Conservation (phyloP, 306 rosid genomes). For the Comarum palustre region DNA sequence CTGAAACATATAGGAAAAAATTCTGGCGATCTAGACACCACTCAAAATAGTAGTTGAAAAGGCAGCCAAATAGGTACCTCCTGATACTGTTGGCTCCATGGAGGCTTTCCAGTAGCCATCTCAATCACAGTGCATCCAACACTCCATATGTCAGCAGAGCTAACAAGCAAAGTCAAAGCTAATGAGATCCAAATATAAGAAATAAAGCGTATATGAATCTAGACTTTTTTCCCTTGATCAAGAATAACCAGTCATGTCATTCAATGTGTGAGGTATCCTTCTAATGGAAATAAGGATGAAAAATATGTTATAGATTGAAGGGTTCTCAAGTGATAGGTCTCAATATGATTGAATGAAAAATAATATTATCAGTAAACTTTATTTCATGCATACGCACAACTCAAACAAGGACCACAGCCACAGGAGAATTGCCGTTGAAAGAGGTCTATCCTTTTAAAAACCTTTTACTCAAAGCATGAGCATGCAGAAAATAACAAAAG, state of each 20-base stretch:
- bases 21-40: neutral
- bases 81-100: constrained; percentile 95
- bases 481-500: neutral
- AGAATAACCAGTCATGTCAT: neutral
- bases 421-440: neutral
- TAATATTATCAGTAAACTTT: neutral
- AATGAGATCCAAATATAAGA: constrained; percentile 26
- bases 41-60: constrained; percentile 11
- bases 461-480: neutral
- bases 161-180: constrained; percentile 31
- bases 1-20: constrained; percentile 10
- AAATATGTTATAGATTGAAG: neutral
- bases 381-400: neutral
- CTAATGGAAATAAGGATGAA: neutral
- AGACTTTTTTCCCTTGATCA: neutral
- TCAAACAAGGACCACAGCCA: neutral
- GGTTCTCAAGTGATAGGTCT: neutral
- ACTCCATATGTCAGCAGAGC: constrained; percentile 98
- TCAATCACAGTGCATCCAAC: constrained; percentile 95
- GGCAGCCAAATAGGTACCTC: constrained; percentile 53
- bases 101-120: constrained; percentile 99
- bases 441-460: neutral
- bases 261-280: constrained; percentile 10
- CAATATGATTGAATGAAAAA: neutral
- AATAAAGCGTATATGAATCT: neutral